Evolutionary conservation across 2,329 filamentous ascomycete genomes (phyloP), one percentile per base, ranked within the genome.

Genomic region (Colletotrichum sp.): DNA sequence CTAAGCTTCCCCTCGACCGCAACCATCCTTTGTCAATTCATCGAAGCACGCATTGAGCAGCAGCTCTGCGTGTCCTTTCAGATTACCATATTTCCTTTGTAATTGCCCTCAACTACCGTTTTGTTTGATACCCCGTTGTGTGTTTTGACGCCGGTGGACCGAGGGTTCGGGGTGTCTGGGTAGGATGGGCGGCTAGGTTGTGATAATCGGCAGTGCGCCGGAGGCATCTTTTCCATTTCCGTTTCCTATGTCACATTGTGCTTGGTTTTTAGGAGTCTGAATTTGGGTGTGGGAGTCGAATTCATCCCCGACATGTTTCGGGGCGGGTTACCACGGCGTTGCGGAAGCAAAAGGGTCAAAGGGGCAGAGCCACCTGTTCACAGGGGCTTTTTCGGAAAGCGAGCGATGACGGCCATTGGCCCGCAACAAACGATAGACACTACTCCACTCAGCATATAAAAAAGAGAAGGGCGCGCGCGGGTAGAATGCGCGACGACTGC

Each of bases 81-180:
- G 34, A 44, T 60, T 32, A 59, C 21, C 44, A 55, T 21, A 73
- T 80, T 80, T 80, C 69, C 68, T 80, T 78, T 80, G 79, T 80
- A 62, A 64, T 74, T 76, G 78, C 78, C 79, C 79, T 80, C 77
- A 73, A 77, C 76, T 77, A 72, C 72, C 77, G 72, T 49, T 44
- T 76, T 78, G 75, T 76, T 80, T 82, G 80, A 81, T 82, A 83
- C 81, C 80, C 81, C 81, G 76, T 78, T 76, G 75, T 76, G 75
- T 68, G 71, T 75, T 77, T 71, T 69, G 67, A 75, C 68, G 69
- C 77, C 52, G 71, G 66, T 65, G 57, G 70, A 73, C 68, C 26
- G 70, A 75, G 71, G 77, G 68, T 67, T 60, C 49, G 65, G 68
- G 64, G 67, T 67, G 72, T 71, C 72, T 68, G 66, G 71, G 71